A percentile compares a stretch with the other conserved stretches of the same genome.
Evolutionary conservation across 1,284 basidiomycete genomes (phyloP).

Genomic region (Pyrrhoderma noxium): DNA sequence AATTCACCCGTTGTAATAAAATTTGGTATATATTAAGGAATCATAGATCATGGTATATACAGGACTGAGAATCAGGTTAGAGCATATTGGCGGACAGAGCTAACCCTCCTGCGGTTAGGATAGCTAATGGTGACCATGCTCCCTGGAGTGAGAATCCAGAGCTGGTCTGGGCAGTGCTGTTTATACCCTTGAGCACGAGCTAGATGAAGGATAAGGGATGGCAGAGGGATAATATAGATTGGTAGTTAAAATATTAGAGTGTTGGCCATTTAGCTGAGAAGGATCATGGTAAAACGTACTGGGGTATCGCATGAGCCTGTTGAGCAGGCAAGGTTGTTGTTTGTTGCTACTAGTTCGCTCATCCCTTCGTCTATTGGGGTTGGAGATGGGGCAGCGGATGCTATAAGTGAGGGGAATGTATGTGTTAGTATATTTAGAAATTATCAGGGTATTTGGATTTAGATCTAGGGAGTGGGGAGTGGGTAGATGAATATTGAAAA

Average conservation of each 20-base stretch:
- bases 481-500: too few relatives aligned
- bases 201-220: neutral
- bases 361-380: slow-evolving; percentile 13
- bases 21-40: too few relatives aligned
- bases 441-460: too few relatives aligned
- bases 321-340: slow-evolving; percentile 17
- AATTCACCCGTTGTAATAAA: too few relatives aligned
- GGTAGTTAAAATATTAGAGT: too few relatives aligned
- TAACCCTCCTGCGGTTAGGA: slow-evolving; percentile 13
- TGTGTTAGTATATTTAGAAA: too few relatives aligned
- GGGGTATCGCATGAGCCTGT: slow-evolving; percentile 11
- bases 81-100: slow-evolving; percentile 16
- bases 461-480: too few relatives aligned
- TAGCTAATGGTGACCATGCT: slow-evolving; percentile 10
- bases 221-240: too few relatives aligned
- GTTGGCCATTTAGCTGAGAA: neutral
- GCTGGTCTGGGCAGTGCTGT: slow-evolving; percentile 1
- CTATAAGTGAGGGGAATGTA: slow-evolving; percentile 6
- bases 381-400: slow-evolving; percentile 10
- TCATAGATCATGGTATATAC: too few relatives aligned
- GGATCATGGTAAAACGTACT: neutral
- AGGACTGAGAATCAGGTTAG: too few relatives aligned
- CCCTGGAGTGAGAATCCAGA: neutral
- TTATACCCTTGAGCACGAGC: slow-evolving; percentile 2
- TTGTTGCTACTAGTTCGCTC: slow-evolving; percentile 7